Percentiles rank a stretch among this genome's conserved stretches.
These are phyloP conservation scores for Pugionium dolabratum DNA, from an alignment of 345 rosid genomes.

Conservation along the genomic window DNA sequence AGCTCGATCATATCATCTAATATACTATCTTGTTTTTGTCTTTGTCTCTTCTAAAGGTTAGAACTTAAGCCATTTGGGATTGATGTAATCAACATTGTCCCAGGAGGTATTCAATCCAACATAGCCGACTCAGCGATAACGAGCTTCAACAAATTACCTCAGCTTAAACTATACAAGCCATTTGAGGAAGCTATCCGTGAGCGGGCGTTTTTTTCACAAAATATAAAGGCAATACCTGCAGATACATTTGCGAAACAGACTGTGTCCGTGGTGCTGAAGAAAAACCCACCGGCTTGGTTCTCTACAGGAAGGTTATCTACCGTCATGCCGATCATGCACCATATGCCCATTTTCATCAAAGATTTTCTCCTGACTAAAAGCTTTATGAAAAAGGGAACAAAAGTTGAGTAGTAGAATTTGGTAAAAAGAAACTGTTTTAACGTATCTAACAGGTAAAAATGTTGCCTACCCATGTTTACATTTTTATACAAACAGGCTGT, in stretches of 20 bases:
- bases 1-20: conserved; percentile 17
- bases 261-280: conserved; percentile 53
- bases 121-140: conserved; percentile 60
- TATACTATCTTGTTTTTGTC: neutral
- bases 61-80: conserved; percentile 84
- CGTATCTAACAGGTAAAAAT: conserved; percentile 15
- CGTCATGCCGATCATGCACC: conserved; percentile 52
- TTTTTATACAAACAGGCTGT: neutral
- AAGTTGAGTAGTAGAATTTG: conserved; percentile 6
- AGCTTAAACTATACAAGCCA: conserved; percentile 73
- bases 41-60: conserved; percentile 48
- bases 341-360: conserved; percentile 63
- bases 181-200: conserved; percentile 56
- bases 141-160: conserved; percentile 61
- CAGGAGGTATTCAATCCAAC: conserved; percentile 84
- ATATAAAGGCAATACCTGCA: conserved; percentile 51
- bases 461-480: neutral
- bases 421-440: neutral
- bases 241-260: conserved; percentile 73
- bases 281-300: conserved; percentile 80
- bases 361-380: conserved; percentile 58
- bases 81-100: conserved; percentile 68
- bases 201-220: conserved; percentile 61
- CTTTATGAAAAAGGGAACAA: conserved; percentile 44
- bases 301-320: conserved; percentile 63